A percentile compares a stretch with the other conserved stretches of the same genome.
These are phyloP conservation scores for Amylocystis lapponica DNA, from an alignment of 768 basidiomycete species.

Conservation along the genomic window DNA sequence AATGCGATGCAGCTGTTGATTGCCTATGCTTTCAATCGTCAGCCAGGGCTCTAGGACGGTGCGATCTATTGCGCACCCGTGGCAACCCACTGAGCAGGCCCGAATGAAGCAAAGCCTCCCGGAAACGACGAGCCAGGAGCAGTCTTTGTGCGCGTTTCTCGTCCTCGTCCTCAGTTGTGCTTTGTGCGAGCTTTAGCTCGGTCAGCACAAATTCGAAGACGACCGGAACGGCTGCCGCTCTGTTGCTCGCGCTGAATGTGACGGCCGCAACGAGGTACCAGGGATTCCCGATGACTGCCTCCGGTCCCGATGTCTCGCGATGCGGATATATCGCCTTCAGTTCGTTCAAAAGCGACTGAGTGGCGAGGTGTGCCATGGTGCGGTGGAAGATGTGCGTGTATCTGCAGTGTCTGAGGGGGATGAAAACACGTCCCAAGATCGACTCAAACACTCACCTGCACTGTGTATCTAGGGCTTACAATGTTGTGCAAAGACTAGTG, in stretches of 20 bases:
- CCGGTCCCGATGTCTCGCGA: slow-evolving; percentile 11
- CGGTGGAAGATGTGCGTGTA: not conserved
- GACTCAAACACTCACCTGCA: too few relatives aligned
- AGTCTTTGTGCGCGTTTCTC: slow-evolving; percentile 23
- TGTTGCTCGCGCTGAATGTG: slow-evolving; percentile 53
- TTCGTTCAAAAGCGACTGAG: slow-evolving; percentile 35
- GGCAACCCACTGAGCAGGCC: slow-evolving; percentile 54
- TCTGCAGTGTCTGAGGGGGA: not conserved
- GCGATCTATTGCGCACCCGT: slow-evolving; percentile 33
- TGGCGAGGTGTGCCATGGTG: slow-evolving; percentile 28
- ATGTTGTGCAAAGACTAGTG: too few relatives aligned
- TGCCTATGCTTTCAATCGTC: slow-evolving; percentile 28
- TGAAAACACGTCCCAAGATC: too few relatives aligned
- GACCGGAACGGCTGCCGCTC: slow-evolving; percentile 49
- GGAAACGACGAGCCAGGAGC: slow-evolving; percentile 46
- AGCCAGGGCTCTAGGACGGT: too few relatives aligned
- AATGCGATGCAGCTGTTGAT: slow-evolving; percentile 54
- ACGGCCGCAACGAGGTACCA: slow-evolving; percentile 59
- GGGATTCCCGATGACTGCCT: slow-evolving; percentile 33
- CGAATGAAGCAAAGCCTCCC: slow-evolving; percentile 59
- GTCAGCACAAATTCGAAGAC: slow-evolving; percentile 46
- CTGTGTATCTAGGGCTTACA: too few relatives aligned
- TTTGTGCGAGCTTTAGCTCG: slow-evolving; percentile 31
- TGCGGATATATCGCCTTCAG: slow-evolving; percentile 44
- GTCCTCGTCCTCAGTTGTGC: not conserved